These are phyloP conservation scores for Rhodotorula sp. DNA, from an alignment of 1,284 basidiomycete genomes.

Conservation along the genomic window DNA sequence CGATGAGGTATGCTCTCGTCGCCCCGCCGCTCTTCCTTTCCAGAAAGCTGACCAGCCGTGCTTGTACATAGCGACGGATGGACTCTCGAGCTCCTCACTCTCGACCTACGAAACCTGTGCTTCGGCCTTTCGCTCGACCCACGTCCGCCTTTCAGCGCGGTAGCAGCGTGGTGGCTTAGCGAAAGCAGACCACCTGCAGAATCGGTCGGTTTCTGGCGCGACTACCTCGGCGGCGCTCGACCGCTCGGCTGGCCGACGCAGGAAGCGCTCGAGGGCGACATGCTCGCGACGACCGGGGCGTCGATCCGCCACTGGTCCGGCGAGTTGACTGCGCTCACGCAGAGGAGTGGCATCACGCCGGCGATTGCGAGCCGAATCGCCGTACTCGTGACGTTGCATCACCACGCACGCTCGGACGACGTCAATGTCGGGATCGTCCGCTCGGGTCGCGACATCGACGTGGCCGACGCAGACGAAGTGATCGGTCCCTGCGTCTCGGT, in stretches of 20 bases:
- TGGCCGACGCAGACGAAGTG: constrained; percentile 40
- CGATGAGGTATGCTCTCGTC: constrained; percentile 30
- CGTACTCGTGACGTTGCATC: constrained; percentile 32
- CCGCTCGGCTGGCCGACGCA: constrained; percentile 33
- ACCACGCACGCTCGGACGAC: constrained; percentile 25
- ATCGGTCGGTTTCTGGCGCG: constrained; percentile 34
- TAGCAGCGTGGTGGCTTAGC: constrained; percentile 38
- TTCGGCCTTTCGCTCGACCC: constrained; percentile 14
- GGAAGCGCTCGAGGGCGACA: constrained; percentile 18
- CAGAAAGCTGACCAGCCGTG: background rate
- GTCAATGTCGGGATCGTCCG: constrained; percentile 41
- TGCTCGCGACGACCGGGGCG: constrained; percentile 30
- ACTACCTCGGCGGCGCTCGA: constrained; percentile 27
- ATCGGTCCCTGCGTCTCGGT: constrained; percentile 44
- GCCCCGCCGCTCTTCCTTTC: background rate
- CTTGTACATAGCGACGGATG: constrained; percentile 37
- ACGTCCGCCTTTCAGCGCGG: constrained; percentile 29
- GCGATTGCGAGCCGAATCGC: constrained; percentile 41
- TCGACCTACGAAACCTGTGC: constrained; percentile 39
- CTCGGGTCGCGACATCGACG: constrained; percentile 42
- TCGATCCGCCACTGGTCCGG: constrained; percentile 30
- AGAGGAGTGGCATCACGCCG: constrained; percentile 38
- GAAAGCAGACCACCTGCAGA: background rate
- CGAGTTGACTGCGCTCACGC: constrained; percentile 29
- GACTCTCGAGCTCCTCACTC: constrained; percentile 42